These are phyloP conservation scores for Wickerhamomyces alni DNA, from an alignment of 805 yeast species.

Conservation along the genomic window DNA sequence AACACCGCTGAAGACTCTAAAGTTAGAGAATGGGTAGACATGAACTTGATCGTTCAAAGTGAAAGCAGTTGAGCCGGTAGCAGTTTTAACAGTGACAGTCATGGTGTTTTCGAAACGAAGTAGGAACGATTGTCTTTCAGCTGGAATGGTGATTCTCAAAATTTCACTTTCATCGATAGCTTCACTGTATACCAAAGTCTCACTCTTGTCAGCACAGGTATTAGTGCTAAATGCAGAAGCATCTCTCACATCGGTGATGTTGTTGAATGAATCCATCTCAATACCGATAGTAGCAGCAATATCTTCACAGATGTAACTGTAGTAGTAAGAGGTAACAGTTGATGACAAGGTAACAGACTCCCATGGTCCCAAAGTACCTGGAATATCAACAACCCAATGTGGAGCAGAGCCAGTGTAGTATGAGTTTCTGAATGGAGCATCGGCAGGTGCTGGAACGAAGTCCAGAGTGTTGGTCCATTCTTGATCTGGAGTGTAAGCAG, in stretches of 20 bases:
- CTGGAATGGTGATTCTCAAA: neutral
- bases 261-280: constrained; percentile 2
- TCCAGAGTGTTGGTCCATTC: neutral
- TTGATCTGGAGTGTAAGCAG: constrained; percentile 2
- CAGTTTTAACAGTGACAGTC: neutral
- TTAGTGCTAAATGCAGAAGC: neutral
- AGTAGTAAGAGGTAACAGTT: neutral
- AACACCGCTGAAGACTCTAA: neutral
- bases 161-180: neutral
- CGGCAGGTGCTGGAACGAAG: constrained; percentile 4
- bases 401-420: constrained; percentile 1
- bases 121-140: neutral
- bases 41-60: neutral
- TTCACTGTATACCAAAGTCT: neutral
- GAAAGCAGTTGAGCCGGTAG: neutral
- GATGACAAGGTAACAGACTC: neutral
- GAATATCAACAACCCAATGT: constrained; percentile 6
- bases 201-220: neutral
- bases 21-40: neutral
- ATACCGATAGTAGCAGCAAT: constrained; percentile 2
- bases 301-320: constrained; percentile 1
- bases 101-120: neutral
- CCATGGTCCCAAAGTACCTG: constrained; percentile 8
- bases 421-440: constrained; percentile 4
- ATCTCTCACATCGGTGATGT: constrained; percentile 1